phyloP scores from a whole-genome alignment of 768 basidiomycete species.

The Guyanaporus albipodus region DNA sequence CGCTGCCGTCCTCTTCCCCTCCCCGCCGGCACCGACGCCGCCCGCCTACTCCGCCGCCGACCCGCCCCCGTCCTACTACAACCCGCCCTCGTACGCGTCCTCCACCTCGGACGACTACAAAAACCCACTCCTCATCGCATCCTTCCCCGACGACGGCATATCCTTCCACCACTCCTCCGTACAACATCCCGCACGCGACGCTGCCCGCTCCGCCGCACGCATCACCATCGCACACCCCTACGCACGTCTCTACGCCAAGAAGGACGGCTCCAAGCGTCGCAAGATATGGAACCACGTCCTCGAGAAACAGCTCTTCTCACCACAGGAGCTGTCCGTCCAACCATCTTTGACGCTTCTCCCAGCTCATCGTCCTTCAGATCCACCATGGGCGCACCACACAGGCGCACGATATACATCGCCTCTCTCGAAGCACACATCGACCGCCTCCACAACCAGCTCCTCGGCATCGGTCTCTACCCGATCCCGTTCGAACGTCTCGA shows the following conservation, averaged over 20 bases:
- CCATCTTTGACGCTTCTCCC: too few species aligned
- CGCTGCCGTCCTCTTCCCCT: constrained; percentile 7
- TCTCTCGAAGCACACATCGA: constrained; percentile 74
- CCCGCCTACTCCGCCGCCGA: constrained; percentile 7
- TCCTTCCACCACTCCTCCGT: constrained; percentile 10
- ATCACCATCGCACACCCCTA: constrained; percentile 58
- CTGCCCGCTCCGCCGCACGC: constrained; percentile 18
- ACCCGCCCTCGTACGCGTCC: not conserved
- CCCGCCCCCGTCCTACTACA: constrained; percentile 13
- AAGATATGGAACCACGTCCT: constrained; percentile 77
- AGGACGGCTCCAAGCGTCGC: constrained; percentile 59
- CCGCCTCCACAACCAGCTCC: constrained; percentile 55
- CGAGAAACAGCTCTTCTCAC: constrained; percentile 66
- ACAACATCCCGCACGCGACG: constrained; percentile 17
- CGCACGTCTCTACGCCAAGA: constrained; percentile 63
- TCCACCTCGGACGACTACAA: constrained; percentile 2
- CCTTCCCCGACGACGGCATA: constrained; percentile 25
- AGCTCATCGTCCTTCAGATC: constrained; percentile 37
- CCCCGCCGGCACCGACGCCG: not conserved
- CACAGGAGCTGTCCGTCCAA: constrained; percentile 57
- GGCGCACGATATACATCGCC: constrained; percentile 67
- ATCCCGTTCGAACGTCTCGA: constrained; percentile 54
- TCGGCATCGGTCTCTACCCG: constrained; percentile 51
- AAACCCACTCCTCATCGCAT: not conserved
- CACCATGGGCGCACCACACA: constrained; percentile 60